Evolutionary conservation across 768 basidiomycete species (phyloP).

Genomic region (Russula sp.): DNA sequence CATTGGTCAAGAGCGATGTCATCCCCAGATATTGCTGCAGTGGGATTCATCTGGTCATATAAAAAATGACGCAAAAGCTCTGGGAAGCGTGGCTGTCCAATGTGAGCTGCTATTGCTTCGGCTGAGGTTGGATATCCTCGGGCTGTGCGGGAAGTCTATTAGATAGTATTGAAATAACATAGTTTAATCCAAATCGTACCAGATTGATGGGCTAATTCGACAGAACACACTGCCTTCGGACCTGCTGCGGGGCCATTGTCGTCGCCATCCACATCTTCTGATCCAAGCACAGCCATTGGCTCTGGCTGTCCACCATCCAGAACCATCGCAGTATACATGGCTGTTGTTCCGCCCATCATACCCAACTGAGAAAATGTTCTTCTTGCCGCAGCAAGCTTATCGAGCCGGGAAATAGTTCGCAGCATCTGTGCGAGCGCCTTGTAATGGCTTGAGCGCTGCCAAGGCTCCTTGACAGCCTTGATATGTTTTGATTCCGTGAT

Average conservation of each 20-base stretch:
- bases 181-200: too few species aligned
- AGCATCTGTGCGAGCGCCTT: conserved; percentile 21
- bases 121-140: neutral
- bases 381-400: neutral
- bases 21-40: too few species aligned
- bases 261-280: neutral
- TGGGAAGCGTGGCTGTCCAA: conserved; percentile 4
- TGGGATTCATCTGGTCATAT: conserved; percentile 14
- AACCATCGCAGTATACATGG: too few species aligned
- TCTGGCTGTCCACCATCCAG: neutral
- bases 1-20: neutral
- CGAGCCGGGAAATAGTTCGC: neutral
- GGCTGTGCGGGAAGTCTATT: neutral
- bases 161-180: too few species aligned
- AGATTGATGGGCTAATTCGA: neutral
- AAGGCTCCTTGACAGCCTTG: too few species aligned
- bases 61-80: conserved; percentile 12
- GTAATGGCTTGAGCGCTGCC: too few species aligned
- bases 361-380: too few species aligned
- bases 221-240: neutral
- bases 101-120: neutral
- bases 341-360: too few species aligned
- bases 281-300: too few species aligned
- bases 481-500: too few species aligned
- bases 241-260: neutral